Evolutionary conservation across 495 filamentous ascomycete genomes (phyloP).

Genomic region (Bacidia rubella): DNA sequence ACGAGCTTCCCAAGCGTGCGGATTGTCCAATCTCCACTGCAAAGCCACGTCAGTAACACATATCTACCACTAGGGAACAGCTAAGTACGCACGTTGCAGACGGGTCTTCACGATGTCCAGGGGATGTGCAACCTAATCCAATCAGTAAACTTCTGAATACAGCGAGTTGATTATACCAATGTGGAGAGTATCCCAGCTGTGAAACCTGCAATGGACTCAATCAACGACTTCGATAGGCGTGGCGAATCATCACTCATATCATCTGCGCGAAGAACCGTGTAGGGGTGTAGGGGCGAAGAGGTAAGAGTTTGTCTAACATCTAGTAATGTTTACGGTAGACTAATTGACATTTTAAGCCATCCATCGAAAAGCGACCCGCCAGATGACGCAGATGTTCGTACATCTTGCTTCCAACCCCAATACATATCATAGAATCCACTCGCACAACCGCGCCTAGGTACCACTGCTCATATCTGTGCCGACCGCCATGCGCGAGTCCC

Average conservation of each 20-base stretch:
- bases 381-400: too few species aligned
- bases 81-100: conserved; percentile 55
- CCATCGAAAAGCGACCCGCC: too few species aligned
- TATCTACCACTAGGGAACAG: conserved; percentile 6
- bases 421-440: too few species aligned
- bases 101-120: conserved; percentile 93
- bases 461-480: too few species aligned
- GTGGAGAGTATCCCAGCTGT: conserved; percentile 77
- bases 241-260: conserved; percentile 23
- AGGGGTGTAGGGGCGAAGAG: too few species aligned
- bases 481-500: too few species aligned
- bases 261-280: too few species aligned
- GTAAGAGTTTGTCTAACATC: too few species aligned
- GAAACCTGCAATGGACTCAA: conserved; percentile 86
- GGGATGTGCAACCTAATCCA: conserved; percentile 48
- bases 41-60: conserved; percentile 3
- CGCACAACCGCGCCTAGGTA: too few species aligned
- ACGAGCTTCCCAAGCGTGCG: conserved; percentile 37
- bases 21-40: conserved; percentile 32
- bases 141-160: background rate
- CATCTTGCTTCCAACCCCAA: too few species aligned
- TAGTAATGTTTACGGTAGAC: too few species aligned
- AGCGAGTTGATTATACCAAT: conserved; percentile 10
- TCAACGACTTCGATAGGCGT: conserved; percentile 56
- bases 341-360: too few species aligned